phyloP scores from a whole-genome alignment of 73 alveolate genomes.

The Tetrahymena malaccensis region DNA sequence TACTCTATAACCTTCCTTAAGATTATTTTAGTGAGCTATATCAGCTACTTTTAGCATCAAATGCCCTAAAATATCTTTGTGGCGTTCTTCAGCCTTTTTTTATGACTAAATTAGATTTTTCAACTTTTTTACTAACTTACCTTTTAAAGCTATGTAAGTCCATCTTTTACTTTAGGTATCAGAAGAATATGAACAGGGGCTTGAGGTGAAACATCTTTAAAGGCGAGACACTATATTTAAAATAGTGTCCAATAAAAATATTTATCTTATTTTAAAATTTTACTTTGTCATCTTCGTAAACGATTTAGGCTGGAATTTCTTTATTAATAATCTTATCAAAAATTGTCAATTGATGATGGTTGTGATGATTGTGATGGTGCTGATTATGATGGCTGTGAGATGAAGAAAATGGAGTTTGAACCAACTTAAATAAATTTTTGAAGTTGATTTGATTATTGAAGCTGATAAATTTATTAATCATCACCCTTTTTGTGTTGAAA shows the following conservation, averaged over 20 bases:
- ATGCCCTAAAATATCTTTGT: conserved; percentile 72
- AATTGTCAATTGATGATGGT: background rate
- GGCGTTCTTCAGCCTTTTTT: conserved; percentile 66
- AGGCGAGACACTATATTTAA: conserved; percentile 63
- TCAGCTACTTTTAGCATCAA: conserved; percentile 61
- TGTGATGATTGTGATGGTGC: background rate
- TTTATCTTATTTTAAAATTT: too few relatives aligned
- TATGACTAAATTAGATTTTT: conserved; percentile 40
- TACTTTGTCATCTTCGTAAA: conserved; percentile 22
- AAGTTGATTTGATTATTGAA: background rate
- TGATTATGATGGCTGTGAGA: background rate
- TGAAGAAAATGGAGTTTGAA: background rate
- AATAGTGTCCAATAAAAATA: background rate
- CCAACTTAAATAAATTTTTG: background rate
- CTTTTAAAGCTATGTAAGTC: conserved; percentile 31
- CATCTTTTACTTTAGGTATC: conserved; percentile 80
- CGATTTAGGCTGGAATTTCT: conserved; percentile 1
- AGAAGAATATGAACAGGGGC: conserved; percentile 83
- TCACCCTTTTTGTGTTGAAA: background rate
- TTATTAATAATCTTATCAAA: conserved; percentile 10
- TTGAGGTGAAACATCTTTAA: conserved; percentile 81
- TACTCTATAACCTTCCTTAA: conserved; percentile 86
- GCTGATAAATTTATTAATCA: background rate
- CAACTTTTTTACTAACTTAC: background rate
- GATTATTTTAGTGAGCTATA: conserved; percentile 67